Evolutionary conservation across 2,329 filamentous ascomycete genomes (phyloP).

Genomic region (Alternaria gaisen): DNA sequence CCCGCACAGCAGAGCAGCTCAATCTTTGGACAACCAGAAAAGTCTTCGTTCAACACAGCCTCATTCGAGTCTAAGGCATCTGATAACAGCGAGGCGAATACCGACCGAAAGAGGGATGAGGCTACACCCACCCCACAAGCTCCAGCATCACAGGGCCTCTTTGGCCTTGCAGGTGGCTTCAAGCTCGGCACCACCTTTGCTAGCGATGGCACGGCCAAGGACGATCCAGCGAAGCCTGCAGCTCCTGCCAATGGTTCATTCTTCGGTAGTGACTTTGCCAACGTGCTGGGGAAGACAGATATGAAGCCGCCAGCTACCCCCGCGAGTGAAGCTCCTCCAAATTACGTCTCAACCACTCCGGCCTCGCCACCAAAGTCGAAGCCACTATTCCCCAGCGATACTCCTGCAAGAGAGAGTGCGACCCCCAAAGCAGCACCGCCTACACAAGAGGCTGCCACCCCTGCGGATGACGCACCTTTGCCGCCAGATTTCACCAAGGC

Average conservation of each 20-base stretch:
- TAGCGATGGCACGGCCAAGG: constrained; percentile 67
- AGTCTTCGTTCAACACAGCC: constrained; percentile 41
- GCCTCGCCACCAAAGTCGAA: constrained; percentile 39
- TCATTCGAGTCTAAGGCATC: constrained; percentile 45
- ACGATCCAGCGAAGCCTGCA: constrained; percentile 64
- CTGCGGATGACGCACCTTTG: constrained; percentile 49
- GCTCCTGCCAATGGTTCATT: constrained; percentile 59
- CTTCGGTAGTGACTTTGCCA: constrained; percentile 70
- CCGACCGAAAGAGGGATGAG: constrained; percentile 44
- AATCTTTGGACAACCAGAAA: constrained; percentile 38
- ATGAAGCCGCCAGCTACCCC: constrained; percentile 46
- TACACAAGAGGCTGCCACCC: constrained; percentile 33
- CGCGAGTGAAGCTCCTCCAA: constrained; percentile 50
- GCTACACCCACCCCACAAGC: constrained; percentile 47
- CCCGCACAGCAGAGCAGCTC: constrained; percentile 40
- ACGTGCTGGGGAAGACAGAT: constrained; percentile 61
- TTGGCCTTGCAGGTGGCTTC: constrained; percentile 60
- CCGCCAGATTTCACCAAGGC: constrained; percentile 47
- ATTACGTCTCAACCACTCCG: constrained; percentile 51
- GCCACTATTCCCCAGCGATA: constrained; percentile 32
- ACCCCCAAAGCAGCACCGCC: constrained; percentile 47
- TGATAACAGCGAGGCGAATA: constrained; percentile 40
- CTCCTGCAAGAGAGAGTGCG: constrained; percentile 26
- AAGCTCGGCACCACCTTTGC: constrained; percentile 75
- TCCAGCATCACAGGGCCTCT: constrained; percentile 40